Conservation (phyloP, 2,329 filamentous ascomycete genomes). For the Thyridium curvatum region DNA sequence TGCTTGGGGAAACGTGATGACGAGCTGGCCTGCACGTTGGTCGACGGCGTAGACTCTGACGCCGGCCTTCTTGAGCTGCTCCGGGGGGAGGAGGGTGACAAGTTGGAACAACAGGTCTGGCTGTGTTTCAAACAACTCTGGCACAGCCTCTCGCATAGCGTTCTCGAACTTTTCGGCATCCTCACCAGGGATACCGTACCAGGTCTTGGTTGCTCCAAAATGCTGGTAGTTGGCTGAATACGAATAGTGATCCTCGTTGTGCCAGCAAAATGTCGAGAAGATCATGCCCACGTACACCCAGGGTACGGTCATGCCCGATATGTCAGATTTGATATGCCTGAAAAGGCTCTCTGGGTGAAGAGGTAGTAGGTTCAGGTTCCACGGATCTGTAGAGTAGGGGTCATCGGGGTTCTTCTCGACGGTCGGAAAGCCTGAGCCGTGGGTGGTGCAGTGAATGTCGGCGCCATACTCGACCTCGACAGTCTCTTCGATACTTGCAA, state of each 20-base stretch:
- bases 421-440: constrained; percentile 94
- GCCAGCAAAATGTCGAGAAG: constrained; percentile 99
- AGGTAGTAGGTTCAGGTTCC: constrained; percentile 92
- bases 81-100: constrained; percentile 90
- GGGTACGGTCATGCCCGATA: constrained; percentile 97
- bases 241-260: constrained; percentile 96
- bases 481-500: constrained; percentile 88
- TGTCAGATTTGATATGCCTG: constrained; percentile 94
- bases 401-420: constrained; percentile 86
- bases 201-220: constrained; percentile 96
- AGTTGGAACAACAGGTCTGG: constrained; percentile 94
- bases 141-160: constrained; percentile 91
- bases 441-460: constrained; percentile 96
- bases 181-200: constrained; percentile 94
- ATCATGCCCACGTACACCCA: constrained; percentile 99
- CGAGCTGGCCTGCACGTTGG: constrained; percentile 90
- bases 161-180: constrained; percentile 93
- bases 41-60: constrained; percentile 94
- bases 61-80: constrained; percentile 86
- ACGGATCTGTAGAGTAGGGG: constrained; percentile 81
- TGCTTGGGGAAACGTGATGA: constrained; percentile 93
- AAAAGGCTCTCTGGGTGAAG: constrained; percentile 89
- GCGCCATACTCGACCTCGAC: constrained; percentile 98
- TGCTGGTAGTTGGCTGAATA: constrained; percentile 99
- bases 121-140: constrained; percentile 93